Evolutionary conservation across 1,284 basidiomycete species (phyloP), one percentile per base, ranked within the genome.

Genomic region (Boletus mariae): DNA sequence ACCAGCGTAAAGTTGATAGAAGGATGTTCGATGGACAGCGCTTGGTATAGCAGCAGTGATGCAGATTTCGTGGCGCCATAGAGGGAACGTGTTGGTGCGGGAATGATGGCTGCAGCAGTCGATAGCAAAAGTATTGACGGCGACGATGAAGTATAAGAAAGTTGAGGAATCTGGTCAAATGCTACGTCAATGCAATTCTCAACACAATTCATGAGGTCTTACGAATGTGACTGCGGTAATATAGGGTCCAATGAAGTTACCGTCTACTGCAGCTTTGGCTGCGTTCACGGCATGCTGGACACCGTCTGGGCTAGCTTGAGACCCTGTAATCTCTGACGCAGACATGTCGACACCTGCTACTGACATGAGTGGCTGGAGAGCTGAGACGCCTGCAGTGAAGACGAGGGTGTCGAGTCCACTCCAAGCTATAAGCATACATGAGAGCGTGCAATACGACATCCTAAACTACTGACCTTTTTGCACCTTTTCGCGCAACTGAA

Each of bases 1-100:
- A 84, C 60, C 54, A 75, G 73, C 0, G 82, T 76, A 67, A 89
- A 90, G 0, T 70, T 50, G 59, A 90, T 79, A 7, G 67, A 60
- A 4, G 86, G 86, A 59, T 91, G 85, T 58, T 96, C 92, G 54
- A 93, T 86, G 2, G 89, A 76, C 29, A 93, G 79, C 5, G 87
- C 75, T 69, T 90, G 85, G 70, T 90, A 92, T 54, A 93, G 84
- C 42, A 88, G 69, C 45, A 92, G 78, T 2, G 88, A 87, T 0
- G 91, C 88, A 2, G 87, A 77, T 69, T 98, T 98, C 4, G 90
- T 91, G 0, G 92, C 85, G 0, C 82, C 84, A 69, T 98, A 98
- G 28, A 98, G 72, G 0, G 89, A 76, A 15, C 94, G 85, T 0
- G 91, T 93, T 0, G 94, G 94, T 0, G 94, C 85, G 0, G 94